Evolutionary conservation across 768 basidiomycete species (phyloP), one percentile per base, ranked within the genome.

Genomic region (Daedaleopsis sinensis): DNA sequence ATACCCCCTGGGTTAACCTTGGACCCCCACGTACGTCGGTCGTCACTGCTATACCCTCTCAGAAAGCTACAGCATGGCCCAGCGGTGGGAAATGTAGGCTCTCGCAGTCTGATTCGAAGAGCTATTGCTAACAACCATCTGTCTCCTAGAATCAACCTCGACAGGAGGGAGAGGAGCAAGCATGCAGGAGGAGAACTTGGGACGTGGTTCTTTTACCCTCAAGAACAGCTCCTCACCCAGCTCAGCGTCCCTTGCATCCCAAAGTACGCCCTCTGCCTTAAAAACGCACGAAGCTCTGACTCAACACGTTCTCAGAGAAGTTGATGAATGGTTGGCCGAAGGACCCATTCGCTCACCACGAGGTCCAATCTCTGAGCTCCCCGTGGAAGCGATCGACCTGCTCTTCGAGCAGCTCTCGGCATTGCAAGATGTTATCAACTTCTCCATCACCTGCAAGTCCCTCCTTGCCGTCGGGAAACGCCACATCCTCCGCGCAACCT

Each of bases 401-500:
- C 19, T 54, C 39, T 54, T 54, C 52, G 38, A 54, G 37, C 2
- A 23, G 13, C 39, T 11, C 38, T 23, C 52, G 38, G 15, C 27
- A n/a, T 35, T 54, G n/a, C 52, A 54, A 3, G 52, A 54, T 12
- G 38, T 27, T 12, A 19, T 54, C 52, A n/a, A 19, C 36, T 36
- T 60, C 52, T 35, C 47, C 4, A 49, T 55, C 47, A 55, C 59
- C 15, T 60, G 59, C 59, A 52, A 46, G 32, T 13, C 9, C 46
- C 10, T 50, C 19, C 37, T 60, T 16, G 19, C 18, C 18, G 19
- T 55, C 36, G 58, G 52, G n/a, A 42, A 49, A 44, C 13, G 23
- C 7, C 36, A 48, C 38, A 19, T 52, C 24, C 32, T 42, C 19
- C 32, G 37, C 19, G 54, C 53, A 13, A 27, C 24, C 8, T 24